Evolutionary conservation across 116 monocot species (phyloP), one percentile per base, ranked within the genome.

Genomic region (Posidonia oceanica): DNA sequence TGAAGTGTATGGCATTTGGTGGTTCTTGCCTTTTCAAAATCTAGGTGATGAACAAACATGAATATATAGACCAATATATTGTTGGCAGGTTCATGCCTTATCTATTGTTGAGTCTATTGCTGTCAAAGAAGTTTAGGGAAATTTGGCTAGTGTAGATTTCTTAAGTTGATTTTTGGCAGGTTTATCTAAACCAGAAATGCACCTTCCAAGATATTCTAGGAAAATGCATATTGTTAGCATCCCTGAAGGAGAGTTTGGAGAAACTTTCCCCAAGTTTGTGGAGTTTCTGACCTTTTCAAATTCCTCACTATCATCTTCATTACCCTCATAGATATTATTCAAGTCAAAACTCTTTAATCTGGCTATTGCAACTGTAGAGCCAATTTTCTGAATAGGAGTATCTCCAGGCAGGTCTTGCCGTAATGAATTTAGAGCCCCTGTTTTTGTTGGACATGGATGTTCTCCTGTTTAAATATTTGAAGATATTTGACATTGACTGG

Each of bases 261-360:
- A 73, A 74, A 44, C 75, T 58, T 5, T 75, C 54, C 58, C n/a
- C n/a, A n/a, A n/a, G n/a, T n/a, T n/a, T n/a, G n/a, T 63, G 58
- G 74, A 74, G 12, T 52, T 80, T 14, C 36, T 55, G 69, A 70
- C 44, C 37, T 75, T 63, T 58, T 83, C 75, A 69, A 38, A 63
- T 14, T 63, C 83, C 59, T 75, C 70, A 7, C 38, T 52, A 29
- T 66, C 69, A 38, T 83, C 75, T 75, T 77, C 71, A 57, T 69
- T 68, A 15, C 84, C 88, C 74, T 59, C 60, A 69, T 75, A 91
- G 7, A 77, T 67, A 29, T 75, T 69, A 68, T 96, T 96, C 77
- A 96, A 82, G 74, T 96, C 95, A 83, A 96, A 91, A 69, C 82
- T 80, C 57, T 78, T 85, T 41, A 82, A 21, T 56, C 57, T 77